Evolutionary conservation across 495 filamentous ascomycete species (phyloP).

Genomic region (Rhizodiscina lignyota): DNA sequence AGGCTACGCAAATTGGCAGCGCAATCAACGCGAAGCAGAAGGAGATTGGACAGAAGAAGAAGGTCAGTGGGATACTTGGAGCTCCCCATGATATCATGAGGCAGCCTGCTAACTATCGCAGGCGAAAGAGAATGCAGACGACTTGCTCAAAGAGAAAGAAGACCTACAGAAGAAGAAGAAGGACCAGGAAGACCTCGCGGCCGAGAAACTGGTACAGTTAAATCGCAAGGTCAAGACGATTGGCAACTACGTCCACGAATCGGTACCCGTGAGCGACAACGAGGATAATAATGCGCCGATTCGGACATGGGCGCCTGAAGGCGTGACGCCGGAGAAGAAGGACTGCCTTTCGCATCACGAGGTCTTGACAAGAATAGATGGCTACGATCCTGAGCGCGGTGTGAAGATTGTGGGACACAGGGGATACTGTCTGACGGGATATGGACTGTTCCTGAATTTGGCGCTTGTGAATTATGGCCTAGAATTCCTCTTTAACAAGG

Average conservation of each 20-base stretch:
- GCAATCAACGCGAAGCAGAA: conserved; percentile 81
- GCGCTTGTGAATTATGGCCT: conserved; percentile 88
- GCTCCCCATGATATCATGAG: conserved; percentile 1
- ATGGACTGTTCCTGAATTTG: conserved; percentile 47
- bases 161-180: conserved; percentile 67
- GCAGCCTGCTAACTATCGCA: conserved; percentile 14
- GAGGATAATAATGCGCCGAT: conserved; percentile 79
- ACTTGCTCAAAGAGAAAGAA: conserved; percentile 57
- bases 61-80: conserved; percentile 36
- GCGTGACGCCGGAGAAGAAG: conserved; percentile 48
- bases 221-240: conserved; percentile 66
- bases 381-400: conserved; percentile 85
- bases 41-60: conserved; percentile 83
- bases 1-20: conserved; percentile 57
- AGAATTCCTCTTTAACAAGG: conserved; percentile 60
- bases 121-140: conserved; percentile 72
- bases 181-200: conserved; percentile 51
- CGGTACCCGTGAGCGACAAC: conserved; percentile 77
- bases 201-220: conserved; percentile 55
- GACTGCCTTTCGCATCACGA: conserved; percentile 83
- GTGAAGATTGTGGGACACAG: conserved; percentile 91
- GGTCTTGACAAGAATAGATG: conserved; percentile 71
- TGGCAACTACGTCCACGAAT: conserved; percentile 87
- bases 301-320: conserved; percentile 64
- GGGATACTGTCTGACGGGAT: conserved; percentile 78